These are phyloP conservation scores for Tephrocybe sp. DNA, from an alignment of 768 basidiomycete species.

Conservation along the genomic window DNA sequence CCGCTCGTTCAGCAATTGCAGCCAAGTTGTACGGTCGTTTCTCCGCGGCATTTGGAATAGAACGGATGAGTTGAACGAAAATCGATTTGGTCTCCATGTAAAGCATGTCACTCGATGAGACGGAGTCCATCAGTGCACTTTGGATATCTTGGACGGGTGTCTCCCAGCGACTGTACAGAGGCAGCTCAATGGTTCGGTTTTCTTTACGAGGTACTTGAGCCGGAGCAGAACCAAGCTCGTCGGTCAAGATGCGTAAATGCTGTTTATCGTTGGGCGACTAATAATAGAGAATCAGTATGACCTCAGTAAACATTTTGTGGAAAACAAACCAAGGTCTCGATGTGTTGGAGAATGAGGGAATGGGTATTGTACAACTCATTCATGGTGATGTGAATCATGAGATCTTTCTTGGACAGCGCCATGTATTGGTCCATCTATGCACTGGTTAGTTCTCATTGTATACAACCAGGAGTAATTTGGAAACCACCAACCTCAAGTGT, in stretches of 20 bases:
- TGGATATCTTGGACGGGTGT: constrained; percentile 98
- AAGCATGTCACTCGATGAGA: constrained; percentile 96
- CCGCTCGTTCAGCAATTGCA: constrained; percentile 89
- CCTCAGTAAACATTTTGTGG: not conserved
- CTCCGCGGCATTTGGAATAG: constrained; percentile 80
- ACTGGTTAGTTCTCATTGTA: not conserved
- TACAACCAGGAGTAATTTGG: not conserved
- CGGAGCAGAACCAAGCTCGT: constrained; percentile 93
- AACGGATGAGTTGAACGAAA: constrained; percentile 96
- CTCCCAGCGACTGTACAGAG: constrained; percentile 97
- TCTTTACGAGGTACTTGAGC: constrained; percentile 97
- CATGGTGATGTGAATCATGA: constrained; percentile 96
- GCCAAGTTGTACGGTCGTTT: constrained; percentile 88
- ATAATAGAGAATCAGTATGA: not conserved
- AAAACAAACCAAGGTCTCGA: constrained; percentile 81
- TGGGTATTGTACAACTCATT: constrained; percentile 99
- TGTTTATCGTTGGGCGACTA: constrained; percentile 98
- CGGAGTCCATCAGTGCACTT: constrained; percentile 93
- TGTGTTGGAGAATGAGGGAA: constrained; percentile 90
- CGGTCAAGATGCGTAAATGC: constrained; percentile 92
- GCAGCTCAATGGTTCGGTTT: constrained; percentile 90
- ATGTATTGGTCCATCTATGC: constrained; percentile 98
- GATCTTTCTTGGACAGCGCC: constrained; percentile 98
- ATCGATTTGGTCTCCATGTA: constrained; percentile 99
- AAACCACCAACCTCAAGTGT: constrained; percentile 77